Base-by-base conservation (phyloP, 495 filamentous ascomycete genomes). In the Mycothermus thermophilus region DNA sequence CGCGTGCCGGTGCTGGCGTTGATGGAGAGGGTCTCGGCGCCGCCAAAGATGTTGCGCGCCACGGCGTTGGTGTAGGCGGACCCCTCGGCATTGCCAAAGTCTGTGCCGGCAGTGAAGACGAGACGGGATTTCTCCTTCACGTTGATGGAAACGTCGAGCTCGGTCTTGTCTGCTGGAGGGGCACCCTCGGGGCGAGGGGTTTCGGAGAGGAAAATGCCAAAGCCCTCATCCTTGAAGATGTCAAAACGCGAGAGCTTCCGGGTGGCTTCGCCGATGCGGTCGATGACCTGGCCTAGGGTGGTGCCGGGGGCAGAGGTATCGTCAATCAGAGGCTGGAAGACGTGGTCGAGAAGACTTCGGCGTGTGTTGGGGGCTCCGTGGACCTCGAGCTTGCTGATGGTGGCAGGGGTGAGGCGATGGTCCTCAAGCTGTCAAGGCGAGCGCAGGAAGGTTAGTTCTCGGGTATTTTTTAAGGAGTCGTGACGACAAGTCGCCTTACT, bases 41-140 rank as follows among this genome's bases (percentile, higher is more conserved):
- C 92, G 25, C 90, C 90, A 49, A 96, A 87, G 27, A 97, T 70
- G 59, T 97, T 97, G 30, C 92, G 78, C 56, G 80, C 74, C 9
- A 82, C 66, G 19, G 80, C 66, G 35, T 87, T 83, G 36, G 80
- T 72, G 53, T 93, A 94, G 2, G 88, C 88, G 3, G 82, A 87
- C 11, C 86, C 92, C 55, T 96, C 92, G 9, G 80, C 68, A 47
- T 87, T 86, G 34, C 92, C 90, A 17, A 92, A 63, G 47, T 94
- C 86, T 4, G 90, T 95, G 21, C 90, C 90, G 2, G 87, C 93
- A 58, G 83, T 90, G 52, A 94, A 64, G 21, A 80, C 64, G 28
- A 95, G 67, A 17, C 79, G 74, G 2, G 78, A 76, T 42, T 81
- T 80, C 56, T 97, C 90, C 26, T 68, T 67, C 5, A 81, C 82